Percentiles rank a stretch among this genome's conserved stretches.
Evolutionary conservation across 164 flowering plant species (phyloP).

Genomic region (Nymphaea colorata): DNA sequence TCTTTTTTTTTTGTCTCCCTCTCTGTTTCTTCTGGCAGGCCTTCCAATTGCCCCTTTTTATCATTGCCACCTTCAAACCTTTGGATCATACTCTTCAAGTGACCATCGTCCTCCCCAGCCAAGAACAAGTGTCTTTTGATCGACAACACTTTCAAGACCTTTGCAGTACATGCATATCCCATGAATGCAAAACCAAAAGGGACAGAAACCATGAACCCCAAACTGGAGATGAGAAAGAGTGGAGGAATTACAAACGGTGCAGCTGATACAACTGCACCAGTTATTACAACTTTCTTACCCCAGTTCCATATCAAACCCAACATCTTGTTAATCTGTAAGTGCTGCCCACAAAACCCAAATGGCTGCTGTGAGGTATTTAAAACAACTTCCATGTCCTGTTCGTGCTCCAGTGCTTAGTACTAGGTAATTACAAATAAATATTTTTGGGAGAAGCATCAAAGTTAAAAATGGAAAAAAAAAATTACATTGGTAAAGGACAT

Average conservation of each 20-base stretch:
- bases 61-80: neutral
- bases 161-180: conserved; percentile 53
- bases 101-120: neutral
- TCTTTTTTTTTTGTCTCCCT: neutral
- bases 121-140: neutral
- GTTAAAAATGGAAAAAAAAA: too few species aligned
- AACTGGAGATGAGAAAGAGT: conserved; percentile 32
- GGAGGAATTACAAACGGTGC: conserved; percentile 74
- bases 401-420: neutral
- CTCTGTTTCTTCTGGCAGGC: neutral
- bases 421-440: too few species aligned
- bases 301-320: conserved; percentile 28
- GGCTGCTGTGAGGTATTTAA: too few species aligned
- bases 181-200: conserved; percentile 53
- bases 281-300: conserved; percentile 46
- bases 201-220: conserved; percentile 49
- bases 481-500: too few species aligned
- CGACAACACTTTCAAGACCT: conserved; percentile 47
- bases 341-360: neutral
- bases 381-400: neutral
- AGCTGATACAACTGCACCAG: conserved; percentile 50
- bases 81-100: neutral
- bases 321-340: conserved; percentile 9
- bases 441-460: too few species aligned
- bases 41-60: neutral